These are phyloP conservation scores for Ramaria sp. DNA, from an alignment of 768 basidiomycete species.

Conservation along the genomic window DNA sequence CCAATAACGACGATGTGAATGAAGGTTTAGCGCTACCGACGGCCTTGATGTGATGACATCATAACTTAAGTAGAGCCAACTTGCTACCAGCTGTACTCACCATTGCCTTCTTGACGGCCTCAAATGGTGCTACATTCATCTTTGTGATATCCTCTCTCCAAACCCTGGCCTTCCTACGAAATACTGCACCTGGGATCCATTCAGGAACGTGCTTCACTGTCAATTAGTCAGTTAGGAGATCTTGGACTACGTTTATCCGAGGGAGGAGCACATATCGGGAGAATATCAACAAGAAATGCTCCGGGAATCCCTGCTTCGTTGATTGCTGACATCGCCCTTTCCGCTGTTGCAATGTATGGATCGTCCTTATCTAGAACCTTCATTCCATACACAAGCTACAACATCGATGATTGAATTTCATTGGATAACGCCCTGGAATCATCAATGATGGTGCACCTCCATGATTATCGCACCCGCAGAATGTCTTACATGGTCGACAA, in stretches of 20 bases:
- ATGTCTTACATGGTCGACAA: too few species aligned
- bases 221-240: neutral
- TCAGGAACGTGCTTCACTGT: conserved; percentile 38
- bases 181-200: conserved; percentile 61
- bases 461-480: neutral
- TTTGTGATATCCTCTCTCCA: conserved; percentile 43
- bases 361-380: conserved; percentile 22
- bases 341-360: conserved; percentile 27
- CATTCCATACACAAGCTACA: neutral
- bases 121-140: conserved; percentile 39
- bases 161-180: conserved; percentile 44
- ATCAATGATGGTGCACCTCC: too few species aligned
- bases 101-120: conserved; percentile 26
- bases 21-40: neutral
- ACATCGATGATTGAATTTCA: too few species aligned
- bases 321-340: neutral
- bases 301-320: neutral
- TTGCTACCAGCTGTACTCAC: conserved; percentile 18
- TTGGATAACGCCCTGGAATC: too few species aligned
- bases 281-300: neutral
- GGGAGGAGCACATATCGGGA: neutral
- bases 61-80: neutral
- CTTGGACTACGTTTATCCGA: neutral
- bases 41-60: neutral
- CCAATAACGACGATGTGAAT: neutral